phyloP scores from a whole-genome alignment of 306 rosid species.

The Prunus mume region DNA sequence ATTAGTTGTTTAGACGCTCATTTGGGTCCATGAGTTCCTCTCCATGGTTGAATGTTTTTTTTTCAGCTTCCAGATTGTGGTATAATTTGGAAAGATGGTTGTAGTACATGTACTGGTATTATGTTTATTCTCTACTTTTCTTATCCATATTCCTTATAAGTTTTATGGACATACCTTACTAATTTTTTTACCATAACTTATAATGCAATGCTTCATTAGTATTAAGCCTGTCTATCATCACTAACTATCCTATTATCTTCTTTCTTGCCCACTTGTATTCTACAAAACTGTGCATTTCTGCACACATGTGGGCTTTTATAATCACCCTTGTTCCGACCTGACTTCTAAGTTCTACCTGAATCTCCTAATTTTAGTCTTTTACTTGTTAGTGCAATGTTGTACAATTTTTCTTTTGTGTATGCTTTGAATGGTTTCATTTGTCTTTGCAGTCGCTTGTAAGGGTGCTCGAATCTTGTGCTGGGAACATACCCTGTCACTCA shows the following conservation, averaged over 20 bases:
- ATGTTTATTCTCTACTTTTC: not conserved
- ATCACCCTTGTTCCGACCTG: not conserved
- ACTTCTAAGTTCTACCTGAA: not conserved
- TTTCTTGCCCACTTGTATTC: not conserved
- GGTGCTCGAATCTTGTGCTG: constrained; percentile 73
- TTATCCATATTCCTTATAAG: not conserved
- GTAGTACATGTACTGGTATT: not conserved
- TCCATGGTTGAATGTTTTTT: no score
- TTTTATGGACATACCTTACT: not conserved
- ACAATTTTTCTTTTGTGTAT: not conserved
- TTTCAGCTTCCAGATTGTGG: not conserved
- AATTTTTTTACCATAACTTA: not conserved
- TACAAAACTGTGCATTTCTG: constrained; percentile 3
- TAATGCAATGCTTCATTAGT: not conserved
- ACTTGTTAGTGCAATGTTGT: not conserved
- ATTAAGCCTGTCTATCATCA: not conserved
- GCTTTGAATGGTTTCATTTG: constrained; percentile 24
- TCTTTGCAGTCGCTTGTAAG: constrained; percentile 85
- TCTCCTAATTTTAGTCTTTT: not conserved
- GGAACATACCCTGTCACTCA: constrained; percentile 74
- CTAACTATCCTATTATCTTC: not conserved
- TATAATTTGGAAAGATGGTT: not conserved
- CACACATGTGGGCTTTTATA: not conserved
- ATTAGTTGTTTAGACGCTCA: not conserved
- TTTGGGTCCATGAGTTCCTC: not conserved